A percentile compares a stretch with the other conserved stretches of the same genome.
Conservation (phyloP, 345 rosid species). For the Hypericum androsaemum region DNA sequence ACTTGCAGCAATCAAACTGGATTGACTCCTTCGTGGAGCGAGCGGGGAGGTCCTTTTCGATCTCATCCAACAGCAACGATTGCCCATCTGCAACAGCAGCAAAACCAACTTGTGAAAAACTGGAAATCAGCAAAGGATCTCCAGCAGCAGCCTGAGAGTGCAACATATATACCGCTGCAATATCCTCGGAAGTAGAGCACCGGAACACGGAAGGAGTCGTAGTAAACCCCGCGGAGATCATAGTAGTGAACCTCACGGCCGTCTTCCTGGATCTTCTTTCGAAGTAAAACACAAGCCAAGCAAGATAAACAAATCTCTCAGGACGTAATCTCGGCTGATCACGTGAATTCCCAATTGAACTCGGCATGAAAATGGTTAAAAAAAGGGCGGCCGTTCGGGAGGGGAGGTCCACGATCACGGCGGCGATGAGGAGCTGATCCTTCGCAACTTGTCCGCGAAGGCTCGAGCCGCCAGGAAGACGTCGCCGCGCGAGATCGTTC, state of each 20-base stretch:
- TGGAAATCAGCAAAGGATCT: background rate
- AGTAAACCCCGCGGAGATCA: conserved; percentile 68
- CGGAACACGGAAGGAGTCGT: conserved; percentile 62
- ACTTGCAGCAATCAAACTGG: conserved; percentile 42
- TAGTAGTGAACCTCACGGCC: conserved; percentile 41
- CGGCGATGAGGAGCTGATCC: conserved; percentile 25
- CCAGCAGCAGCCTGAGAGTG: too few species aligned
- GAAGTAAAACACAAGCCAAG: conserved; percentile 6
- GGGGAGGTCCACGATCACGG: conserved; percentile 37
- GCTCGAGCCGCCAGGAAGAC: conserved; percentile 37
- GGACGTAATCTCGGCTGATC: background rate
- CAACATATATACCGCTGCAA: conserved; percentile 36
- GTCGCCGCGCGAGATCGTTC: conserved; percentile 39
- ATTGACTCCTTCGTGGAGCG: conserved; percentile 18
- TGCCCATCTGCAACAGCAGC: conserved; percentile 39
- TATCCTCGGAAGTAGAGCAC: conserved; percentile 70
- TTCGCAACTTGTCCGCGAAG: conserved; percentile 49
- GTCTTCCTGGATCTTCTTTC: conserved; percentile 34
- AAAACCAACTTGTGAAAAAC: background rate
- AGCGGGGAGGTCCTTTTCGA: conserved; percentile 35
- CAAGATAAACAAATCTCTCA: background rate
- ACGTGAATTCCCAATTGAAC: too few species aligned
- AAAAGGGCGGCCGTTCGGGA: conserved; percentile 19
- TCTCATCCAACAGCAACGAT: conserved; percentile 44
- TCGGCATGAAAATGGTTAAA: conserved; percentile 8